A percentile compares a stretch with the other conserved stretches of the same genome.
phyloP scores from a whole-genome alignment of 163 green algal genomes.

The Volvox carteri region DNA sequence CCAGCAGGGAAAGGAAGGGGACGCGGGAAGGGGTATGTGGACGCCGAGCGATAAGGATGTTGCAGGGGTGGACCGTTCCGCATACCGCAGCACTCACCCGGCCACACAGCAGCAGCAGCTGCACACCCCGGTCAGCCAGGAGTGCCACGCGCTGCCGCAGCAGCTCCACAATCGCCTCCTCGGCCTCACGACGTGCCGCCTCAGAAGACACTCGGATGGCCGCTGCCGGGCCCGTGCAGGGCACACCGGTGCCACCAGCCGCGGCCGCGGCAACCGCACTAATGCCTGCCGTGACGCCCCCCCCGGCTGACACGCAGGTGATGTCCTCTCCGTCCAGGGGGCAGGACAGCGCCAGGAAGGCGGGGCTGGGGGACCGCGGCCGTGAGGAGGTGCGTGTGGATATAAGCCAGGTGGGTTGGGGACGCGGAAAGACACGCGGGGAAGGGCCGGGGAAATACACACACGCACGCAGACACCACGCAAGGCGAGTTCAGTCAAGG shows the following conservation, averaged over 20 bases:
- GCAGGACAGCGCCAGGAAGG: slow-evolving; percentile 25
- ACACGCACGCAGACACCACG: background rate
- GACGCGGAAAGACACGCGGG: background rate
- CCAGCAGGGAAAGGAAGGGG: background rate
- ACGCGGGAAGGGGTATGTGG: background rate
- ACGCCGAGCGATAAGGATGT: background rate
- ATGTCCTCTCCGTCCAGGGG: slow-evolving; percentile 28
- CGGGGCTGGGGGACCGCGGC: slow-evolving; percentile 3
- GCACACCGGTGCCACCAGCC: background rate
- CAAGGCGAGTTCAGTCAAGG: background rate
- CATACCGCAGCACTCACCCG: slow-evolving; percentile 8
- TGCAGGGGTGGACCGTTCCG: background rate
- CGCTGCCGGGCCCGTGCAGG: background rate
- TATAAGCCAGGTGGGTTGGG: background rate
- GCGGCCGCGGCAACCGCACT: background rate
- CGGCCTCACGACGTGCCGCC: background rate
- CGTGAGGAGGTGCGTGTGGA: background rate
- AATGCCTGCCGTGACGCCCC: background rate
- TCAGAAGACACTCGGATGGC: background rate
- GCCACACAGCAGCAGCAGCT: slow-evolving; percentile 27
- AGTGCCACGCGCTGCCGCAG: slow-evolving; percentile 13
- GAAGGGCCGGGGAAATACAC: background rate
- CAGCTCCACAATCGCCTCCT: background rate
- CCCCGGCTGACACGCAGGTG: background rate
- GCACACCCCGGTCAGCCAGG: slow-evolving; percentile 8